Base-by-base conservation (phyloP, 176 grass and related monocot genomes). In the Paspalum vaginatum region DNA sequence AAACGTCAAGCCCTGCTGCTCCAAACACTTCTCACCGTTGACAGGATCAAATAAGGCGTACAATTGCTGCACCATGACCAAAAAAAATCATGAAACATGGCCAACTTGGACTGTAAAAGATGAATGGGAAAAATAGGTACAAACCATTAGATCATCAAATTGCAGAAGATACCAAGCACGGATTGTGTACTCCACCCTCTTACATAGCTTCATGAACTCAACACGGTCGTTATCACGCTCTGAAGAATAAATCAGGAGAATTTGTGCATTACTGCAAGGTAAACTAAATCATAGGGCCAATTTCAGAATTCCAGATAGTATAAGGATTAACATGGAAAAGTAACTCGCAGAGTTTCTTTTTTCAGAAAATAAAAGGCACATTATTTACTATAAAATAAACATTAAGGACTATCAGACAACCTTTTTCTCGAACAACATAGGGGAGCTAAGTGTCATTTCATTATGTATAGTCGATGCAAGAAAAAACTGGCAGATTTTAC, bases 91-190 rank as follows among this genome's bases (percentile, higher is more conserved):
- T 56, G 18, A 85, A 83, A 42, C 13, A 77, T 44, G 7, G 26
- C 14, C 12, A 58, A 48, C 42, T 55, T 43, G 45, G 66, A 75
- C 17, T 39, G 54, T 14, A 38, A 37, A 61, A 26, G 82, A 47
- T 45, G 76, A 80, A 74, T 13, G 77, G n/a, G 41, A 67, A 58
- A 7, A 68, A 80, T 8, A 54, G 2, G 26, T 22, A 63, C 10
- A n/a, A 2, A 87, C 93, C 88, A 93, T 91, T 68, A 97, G 67
- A 77, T 97, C 93, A 73, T 97, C 91, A 58, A 97, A 97, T 52
- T 97, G 88, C 25, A 97, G 84, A 87, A 93, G 93, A 85, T 97
- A 97, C 93, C 93, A 97, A 83, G 93, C 93, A 43, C 88, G 88
- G 20, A 97, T 85, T 9, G 86, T 97, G 86, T 97, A 97, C 51